These are phyloP conservation scores for Pseudopithomyces chartarum DNA, from an alignment of 2,329 filamentous ascomycete genomes.

Conservation along the genomic window DNA sequence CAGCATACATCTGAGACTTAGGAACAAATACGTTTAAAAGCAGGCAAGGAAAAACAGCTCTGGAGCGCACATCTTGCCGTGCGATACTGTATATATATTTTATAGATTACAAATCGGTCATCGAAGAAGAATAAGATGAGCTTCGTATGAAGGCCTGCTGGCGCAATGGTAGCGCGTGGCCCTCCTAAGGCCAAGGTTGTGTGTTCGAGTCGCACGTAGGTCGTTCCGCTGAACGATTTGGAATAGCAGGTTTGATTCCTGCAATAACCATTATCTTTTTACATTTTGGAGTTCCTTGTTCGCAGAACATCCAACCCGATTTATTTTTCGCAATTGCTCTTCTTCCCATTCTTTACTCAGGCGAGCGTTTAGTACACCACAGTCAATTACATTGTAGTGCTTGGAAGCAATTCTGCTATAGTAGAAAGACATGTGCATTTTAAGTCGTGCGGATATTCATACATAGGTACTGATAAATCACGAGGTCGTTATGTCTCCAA, in stretches of 20 bases:
- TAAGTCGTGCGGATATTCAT: not conserved
- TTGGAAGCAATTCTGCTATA: too few relatives aligned
- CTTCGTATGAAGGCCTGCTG: conserved; percentile 30
- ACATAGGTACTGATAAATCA: too few relatives aligned
- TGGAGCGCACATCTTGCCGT: too few relatives aligned
- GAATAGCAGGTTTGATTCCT: not conserved
- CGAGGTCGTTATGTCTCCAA: too few relatives aligned
- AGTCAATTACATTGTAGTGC: too few relatives aligned
- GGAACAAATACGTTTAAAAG: too few relatives aligned
- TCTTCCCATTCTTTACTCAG: too few relatives aligned
- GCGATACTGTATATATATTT: not conserved
- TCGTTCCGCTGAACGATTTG: conserved; percentile 18
- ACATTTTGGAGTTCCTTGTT: not conserved
- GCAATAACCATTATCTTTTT: not conserved
- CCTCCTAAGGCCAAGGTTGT: conserved; percentile 47
- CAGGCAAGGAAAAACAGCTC: too few relatives aligned
- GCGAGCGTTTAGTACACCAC: too few relatives aligned
- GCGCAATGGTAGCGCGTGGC: conserved; percentile 48
- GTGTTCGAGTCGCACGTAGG: conserved; percentile 46
- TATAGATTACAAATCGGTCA: not conserved
- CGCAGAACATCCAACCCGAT: too few relatives aligned
- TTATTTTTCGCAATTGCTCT: too few relatives aligned
- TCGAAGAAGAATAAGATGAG: conserved; percentile 2
- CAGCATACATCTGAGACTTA: too few relatives aligned
- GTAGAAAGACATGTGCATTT: not conserved